Base-by-base conservation (phyloP, 352 stramenopile species). In the Pythium aristosporum region DNA sequence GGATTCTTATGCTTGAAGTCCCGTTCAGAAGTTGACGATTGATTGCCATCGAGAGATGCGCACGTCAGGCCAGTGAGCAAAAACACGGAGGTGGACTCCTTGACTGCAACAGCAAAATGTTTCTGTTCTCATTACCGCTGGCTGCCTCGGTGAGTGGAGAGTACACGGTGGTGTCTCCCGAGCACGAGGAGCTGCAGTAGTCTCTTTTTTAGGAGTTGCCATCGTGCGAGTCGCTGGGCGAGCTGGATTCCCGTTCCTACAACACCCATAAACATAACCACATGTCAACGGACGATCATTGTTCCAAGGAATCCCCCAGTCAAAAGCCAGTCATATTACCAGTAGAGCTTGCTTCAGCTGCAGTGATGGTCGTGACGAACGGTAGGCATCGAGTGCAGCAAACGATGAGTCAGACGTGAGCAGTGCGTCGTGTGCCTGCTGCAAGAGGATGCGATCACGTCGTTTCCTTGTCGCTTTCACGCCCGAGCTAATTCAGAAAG, bases 401-500 rank as follows among this genome's bases (percentile, higher is more conserved):
- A 58, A 58, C 2, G 34, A 25, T 15, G 51, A n/a, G 20, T 58
- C 36, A 8, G 32, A 44, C 20, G 32, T 34, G 34, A 58, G 51
- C 6, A 58, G 51, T 36, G 32, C 37, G 23, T 58, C 34, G 28
- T 34, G 32, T 37, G 51, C 34, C 2, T 21, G 51, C 15, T 36
- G 51, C 11, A 21, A 18, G 34, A 47, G 12, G 25, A 47, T 34
- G 6, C 34, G 34, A 7, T 58, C n/a, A n/a, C 51, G 51, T 36
- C 51, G 18, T 34, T 47, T 44, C 6, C 51, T 30, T 20, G 51
- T 58, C 34, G 51, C 51, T 13, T 36, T 44, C n/a, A 58, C 51
- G 6, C 34, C 36, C 32, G 51, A 58, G 37, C 51, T 58, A 34
- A 18, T 28, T n/a, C 10, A 34, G 46, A 32, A 16, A 51, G 5